These are phyloP conservation scores for Aspergillus incahuasiensis DNA, from an alignment of 495 filamentous ascomycete species.

Conservation along the genomic window DNA sequence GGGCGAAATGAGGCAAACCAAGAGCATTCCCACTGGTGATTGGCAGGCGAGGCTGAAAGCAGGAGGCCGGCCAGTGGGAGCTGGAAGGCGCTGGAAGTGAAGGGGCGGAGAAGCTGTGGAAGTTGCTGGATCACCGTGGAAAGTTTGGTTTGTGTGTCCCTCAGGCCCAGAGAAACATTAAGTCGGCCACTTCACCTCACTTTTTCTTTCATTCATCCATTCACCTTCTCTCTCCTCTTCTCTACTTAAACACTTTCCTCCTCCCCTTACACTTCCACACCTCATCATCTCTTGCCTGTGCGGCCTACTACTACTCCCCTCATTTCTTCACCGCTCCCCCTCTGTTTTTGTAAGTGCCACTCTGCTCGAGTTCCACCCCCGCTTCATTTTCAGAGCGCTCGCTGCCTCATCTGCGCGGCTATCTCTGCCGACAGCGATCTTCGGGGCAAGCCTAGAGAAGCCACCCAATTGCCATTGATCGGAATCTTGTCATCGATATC, in stretches of 20 bases:
- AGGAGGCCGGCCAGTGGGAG: conserved; percentile 15
- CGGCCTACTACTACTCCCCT: neutral
- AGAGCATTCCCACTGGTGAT: neutral
- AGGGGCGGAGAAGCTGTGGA: conserved; percentile 33
- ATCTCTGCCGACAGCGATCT: neutral
- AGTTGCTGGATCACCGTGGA: conserved; percentile 47
- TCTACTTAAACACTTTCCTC: conserved; percentile 8
- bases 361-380: neutral
- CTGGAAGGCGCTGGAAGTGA: conserved; percentile 25
- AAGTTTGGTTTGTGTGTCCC: conserved; percentile 28
- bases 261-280: neutral
- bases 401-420: neutral
- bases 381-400: neutral
- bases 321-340: conserved; percentile 2
- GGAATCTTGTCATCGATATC: neutral
- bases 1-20: neutral
- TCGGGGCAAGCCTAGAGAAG: neutral
- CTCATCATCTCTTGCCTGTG: neutral
- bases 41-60: conserved; percentile 4
- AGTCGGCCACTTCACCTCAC: conserved; percentile 20
- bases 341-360: conserved; percentile 10
- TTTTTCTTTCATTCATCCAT: conserved; percentile 17
- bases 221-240: conserved; percentile 9
- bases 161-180: conserved; percentile 29
- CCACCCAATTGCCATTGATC: neutral